Conservation (phyloP, 768 basidiomycete genomes). For the Neoboletus subvelutipes region DNA sequence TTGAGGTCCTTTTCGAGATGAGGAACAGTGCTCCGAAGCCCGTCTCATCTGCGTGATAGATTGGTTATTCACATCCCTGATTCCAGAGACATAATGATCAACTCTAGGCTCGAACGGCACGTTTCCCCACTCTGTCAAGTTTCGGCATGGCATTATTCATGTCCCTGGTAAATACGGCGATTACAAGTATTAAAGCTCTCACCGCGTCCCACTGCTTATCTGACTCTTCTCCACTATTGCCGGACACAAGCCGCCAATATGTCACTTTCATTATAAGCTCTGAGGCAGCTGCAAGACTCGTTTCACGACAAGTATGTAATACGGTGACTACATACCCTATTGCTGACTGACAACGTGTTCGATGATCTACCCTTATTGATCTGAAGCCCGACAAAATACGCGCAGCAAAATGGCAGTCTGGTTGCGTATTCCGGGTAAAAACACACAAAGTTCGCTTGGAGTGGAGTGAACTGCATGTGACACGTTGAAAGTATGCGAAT, state of each 20-base stretch:
- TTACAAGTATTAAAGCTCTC: not conserved
- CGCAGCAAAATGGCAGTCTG: not conserved
- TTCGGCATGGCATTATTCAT: not conserved
- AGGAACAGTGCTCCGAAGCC: not conserved
- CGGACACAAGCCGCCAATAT: not conserved
- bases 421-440: not conserved
- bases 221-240: not conserved
- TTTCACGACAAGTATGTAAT: slow-evolving; percentile 1
- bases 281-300: not conserved
- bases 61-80: not conserved
- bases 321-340: not conserved
- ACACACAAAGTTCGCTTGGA: not conserved
- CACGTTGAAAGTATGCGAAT: not conserved
- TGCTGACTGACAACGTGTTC: slow-evolving; percentile 3
- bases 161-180: not conserved
- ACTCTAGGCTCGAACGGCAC: not conserved
- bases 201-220: not conserved
- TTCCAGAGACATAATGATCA: not conserved
- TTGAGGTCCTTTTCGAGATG: slow-evolving; percentile 38
- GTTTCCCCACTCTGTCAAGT: not conserved
- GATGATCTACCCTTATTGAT: not conserved
- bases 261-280: not conserved
- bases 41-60: not conserved
- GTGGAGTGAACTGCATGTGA: not conserved
- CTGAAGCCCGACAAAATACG: not conserved